A percentile compares a stretch with the other conserved stretches of the same genome.
These are phyloP conservation scores for Pinus albicaulis DNA, from an alignment of 75 land plant genomes.

Conservation along the genomic window DNA sequence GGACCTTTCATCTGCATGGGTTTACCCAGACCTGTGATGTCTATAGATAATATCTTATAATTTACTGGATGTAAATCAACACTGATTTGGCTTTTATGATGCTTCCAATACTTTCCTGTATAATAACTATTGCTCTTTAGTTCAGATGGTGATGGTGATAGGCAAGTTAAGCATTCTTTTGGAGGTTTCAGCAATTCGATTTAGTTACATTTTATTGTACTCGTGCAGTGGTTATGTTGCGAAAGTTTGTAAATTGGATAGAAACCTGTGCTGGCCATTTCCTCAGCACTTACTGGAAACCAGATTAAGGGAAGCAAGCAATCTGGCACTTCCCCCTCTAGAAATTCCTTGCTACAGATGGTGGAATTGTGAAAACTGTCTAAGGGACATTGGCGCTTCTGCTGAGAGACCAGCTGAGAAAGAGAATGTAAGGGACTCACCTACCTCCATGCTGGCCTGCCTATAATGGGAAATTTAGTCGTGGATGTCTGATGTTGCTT, in stretches of 20 bases:
- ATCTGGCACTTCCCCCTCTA: neutral
- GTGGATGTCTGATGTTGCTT: neutral
- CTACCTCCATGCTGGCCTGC: no score
- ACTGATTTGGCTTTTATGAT: neutral
- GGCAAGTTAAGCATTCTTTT: neutral
- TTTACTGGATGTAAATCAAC: neutral
- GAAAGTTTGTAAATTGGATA: neutral
- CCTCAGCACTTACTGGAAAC: conserved; percentile 9
- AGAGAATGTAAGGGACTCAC: neutral
- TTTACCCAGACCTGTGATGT: neutral
- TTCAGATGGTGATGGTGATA: neutral
- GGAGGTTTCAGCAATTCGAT: neutral
- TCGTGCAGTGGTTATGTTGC: conserved; percentile 7
- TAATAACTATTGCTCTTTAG: neutral
- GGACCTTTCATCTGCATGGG: neutral
- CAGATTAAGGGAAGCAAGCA: neutral
- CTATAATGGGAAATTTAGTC: neutral
- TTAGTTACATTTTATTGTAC: no score
- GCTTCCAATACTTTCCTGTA: neutral
- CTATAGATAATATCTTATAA: neutral
- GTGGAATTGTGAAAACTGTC: conserved; percentile 10
- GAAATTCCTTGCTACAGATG: conserved; percentile 4
- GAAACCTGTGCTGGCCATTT: conserved; percentile 11
- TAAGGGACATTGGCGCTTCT: neutral
- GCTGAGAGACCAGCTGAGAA: neutral